phyloP scores from a whole-genome alignment of 2,329 filamentous ascomycete genomes.

The Colletotrichum sp. region DNA sequence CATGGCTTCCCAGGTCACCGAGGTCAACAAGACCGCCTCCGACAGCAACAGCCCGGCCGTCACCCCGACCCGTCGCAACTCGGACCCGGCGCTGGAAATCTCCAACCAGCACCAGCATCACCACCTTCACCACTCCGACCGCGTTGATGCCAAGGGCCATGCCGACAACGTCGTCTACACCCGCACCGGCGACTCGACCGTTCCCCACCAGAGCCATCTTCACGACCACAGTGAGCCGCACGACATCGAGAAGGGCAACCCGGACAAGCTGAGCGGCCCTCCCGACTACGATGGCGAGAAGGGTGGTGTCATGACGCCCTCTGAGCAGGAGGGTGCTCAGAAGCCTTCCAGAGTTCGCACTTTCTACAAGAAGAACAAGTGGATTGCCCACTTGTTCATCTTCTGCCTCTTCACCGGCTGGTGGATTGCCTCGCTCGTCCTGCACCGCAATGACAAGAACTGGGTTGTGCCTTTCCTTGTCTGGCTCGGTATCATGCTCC shows the following conservation, averaged over 20 bases:
- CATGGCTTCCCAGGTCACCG: slow-evolving; percentile 18
- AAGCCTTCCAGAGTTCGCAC: slow-evolving; percentile 29
- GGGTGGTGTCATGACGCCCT: slow-evolving; percentile 34
- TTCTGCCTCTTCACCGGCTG: slow-evolving; percentile 59
- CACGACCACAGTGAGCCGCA: slow-evolving; percentile 28
- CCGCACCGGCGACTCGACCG: slow-evolving; percentile 42
- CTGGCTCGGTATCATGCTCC: slow-evolving; percentile 76
- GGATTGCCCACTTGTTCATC: slow-evolving; percentile 51
- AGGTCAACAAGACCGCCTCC: slow-evolving; percentile 4
- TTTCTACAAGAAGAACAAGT: slow-evolving; percentile 50
- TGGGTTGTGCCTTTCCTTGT: slow-evolving; percentile 88
- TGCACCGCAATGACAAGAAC: slow-evolving; percentile 75
- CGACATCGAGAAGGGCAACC: slow-evolving; percentile 28
- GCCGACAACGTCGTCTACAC: slow-evolving; percentile 55
- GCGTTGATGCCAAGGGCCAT: slow-evolving; percentile 34
- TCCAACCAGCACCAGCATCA: slow-evolving; percentile 48
- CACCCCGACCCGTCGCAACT: slow-evolving; percentile 28
- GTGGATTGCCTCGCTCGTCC: slow-evolving; percentile 78
- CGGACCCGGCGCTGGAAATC: slow-evolving; percentile 39
- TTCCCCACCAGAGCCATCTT: slow-evolving; percentile 38
- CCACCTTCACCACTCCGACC: slow-evolving; percentile 46
- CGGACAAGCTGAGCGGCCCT: slow-evolving; percentile 24
- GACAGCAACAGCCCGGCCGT: neutral
- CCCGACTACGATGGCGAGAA: slow-evolving; percentile 48
- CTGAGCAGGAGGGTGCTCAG: slow-evolving; percentile 27